These are phyloP conservation scores for Trichoderma brevicompactum DNA, from an alignment of 2,329 filamentous ascomycete genomes.

Conservation along the genomic window DNA sequence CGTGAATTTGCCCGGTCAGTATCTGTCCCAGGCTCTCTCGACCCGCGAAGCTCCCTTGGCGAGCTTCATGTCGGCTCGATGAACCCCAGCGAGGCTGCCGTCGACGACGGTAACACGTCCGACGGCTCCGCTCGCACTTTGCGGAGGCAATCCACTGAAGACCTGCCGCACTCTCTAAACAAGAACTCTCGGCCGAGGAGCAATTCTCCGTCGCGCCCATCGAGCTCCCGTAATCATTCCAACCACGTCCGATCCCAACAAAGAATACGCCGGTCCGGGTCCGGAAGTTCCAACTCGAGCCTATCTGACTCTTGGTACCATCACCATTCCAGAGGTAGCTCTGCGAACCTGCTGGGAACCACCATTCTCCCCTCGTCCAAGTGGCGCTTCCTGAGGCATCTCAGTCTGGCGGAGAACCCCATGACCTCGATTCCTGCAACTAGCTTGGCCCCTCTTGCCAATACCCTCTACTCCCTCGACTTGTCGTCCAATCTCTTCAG, in stretches of 20 bases:
- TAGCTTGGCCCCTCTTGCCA: constrained; percentile 80
- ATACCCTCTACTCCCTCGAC: constrained; percentile 89
- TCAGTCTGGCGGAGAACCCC: constrained; percentile 90
- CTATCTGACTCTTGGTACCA: constrained; percentile 67
- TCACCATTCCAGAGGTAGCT: constrained; percentile 66
- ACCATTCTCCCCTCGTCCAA: constrained; percentile 80
- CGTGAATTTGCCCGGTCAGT: constrained; percentile 69
- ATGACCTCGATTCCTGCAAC: constrained; percentile 77
- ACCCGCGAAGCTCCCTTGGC: constrained; percentile 51
- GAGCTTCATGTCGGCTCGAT: constrained; percentile 65
- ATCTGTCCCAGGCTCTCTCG: constrained; percentile 69
- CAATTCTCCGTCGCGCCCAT: constrained; percentile 78
- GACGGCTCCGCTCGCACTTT: constrained; percentile 48
- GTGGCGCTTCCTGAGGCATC: constrained; percentile 92
- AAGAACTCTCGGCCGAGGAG: constrained; percentile 67
- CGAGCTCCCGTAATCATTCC: constrained; percentile 73
- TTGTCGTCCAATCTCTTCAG: constrained; percentile 90
- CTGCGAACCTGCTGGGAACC: constrained; percentile 74
- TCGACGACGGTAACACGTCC: constrained; percentile 47
- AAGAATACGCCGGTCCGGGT: constrained; percentile 83
- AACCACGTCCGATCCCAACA: constrained; percentile 69
- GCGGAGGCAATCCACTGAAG: constrained; percentile 54
- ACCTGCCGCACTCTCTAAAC: constrained; percentile 46
- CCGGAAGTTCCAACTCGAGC: constrained; percentile 88
- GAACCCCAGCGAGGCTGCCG: constrained; percentile 55